Evolutionary conservation across 1,139 yeast species (phyloP).

Genomic region (Entelexis paramagnoliae): DNA sequence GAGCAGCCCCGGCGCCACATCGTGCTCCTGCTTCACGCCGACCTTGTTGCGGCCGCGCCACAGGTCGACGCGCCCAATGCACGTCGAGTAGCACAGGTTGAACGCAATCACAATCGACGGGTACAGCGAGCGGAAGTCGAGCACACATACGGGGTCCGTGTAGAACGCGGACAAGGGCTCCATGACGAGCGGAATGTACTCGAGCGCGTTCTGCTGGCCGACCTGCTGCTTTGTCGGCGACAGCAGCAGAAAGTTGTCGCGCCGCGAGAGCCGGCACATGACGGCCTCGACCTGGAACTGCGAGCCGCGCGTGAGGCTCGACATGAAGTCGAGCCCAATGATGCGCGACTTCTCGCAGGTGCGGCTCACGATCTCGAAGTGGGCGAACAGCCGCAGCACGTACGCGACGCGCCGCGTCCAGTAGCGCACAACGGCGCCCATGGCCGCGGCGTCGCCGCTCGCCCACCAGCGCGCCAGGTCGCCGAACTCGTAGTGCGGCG

Average conservation of each 20-base stretch:
- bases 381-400: slow-evolving; percentile 44
- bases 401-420: slow-evolving; percentile 42
- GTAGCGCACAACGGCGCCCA: slow-evolving; percentile 41
- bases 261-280: slow-evolving; percentile 59
- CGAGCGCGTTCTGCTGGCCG: slow-evolving; percentile 73
- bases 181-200: slow-evolving; percentile 81
- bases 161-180: slow-evolving; percentile 82
- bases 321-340: slow-evolving; percentile 80
- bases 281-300: slow-evolving; percentile 89
- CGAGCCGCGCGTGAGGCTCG: slow-evolving; percentile 82
- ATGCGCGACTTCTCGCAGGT: slow-evolving; percentile 78
- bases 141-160: slow-evolving; percentile 76
- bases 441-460: slow-evolving; percentile 7
- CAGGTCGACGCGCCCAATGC: slow-evolving; percentile 60
- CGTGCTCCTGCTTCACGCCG: slow-evolving; percentile 32
- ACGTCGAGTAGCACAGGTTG: slow-evolving; percentile 82
- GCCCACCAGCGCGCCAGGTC: slow-evolving; percentile 45
- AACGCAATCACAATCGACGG: slow-evolving; percentile 90
- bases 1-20: slow-evolving; percentile 49
- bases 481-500: slow-evolving; percentile 52
- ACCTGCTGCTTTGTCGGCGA: slow-evolving; percentile 81
- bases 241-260: slow-evolving; percentile 58
- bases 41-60: slow-evolving; percentile 37
- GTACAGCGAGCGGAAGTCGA: slow-evolving; percentile 87
- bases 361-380: slow-evolving; percentile 56